Conservation (phyloP, 495 filamentous ascomycete genomes). For the Daldinia loculata region DNA sequence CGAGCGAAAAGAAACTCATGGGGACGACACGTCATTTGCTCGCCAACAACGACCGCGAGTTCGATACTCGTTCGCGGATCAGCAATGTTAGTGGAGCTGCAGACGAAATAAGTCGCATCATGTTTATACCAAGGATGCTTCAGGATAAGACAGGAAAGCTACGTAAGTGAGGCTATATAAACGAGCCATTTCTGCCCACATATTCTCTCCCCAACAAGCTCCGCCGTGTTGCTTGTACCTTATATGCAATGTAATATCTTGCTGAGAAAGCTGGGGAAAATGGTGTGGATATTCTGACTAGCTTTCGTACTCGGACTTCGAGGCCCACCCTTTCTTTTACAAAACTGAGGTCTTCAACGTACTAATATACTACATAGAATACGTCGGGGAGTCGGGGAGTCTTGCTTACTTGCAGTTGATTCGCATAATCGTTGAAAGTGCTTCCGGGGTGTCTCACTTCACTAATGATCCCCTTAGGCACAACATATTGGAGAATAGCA, state of each 20-base stretch:
- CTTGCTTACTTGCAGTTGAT: slow-evolving; percentile 76
- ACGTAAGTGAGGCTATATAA: slow-evolving; percentile 52
- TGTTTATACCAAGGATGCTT: slow-evolving; percentile 66
- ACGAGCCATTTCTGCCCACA: background rate
- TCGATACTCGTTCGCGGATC: slow-evolving; percentile 62
- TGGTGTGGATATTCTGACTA: background rate
- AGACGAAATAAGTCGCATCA: slow-evolving; percentile 67
- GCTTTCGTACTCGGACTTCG: background rate
- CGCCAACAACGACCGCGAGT: slow-evolving; percentile 49
- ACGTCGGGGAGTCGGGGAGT: slow-evolving; percentile 77
- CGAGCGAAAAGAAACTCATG: slow-evolving; percentile 30
- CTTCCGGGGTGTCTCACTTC: slow-evolving; percentile 70
- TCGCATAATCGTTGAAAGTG: slow-evolving; percentile 74
- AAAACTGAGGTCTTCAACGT: background rate
- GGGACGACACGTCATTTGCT: slow-evolving; percentile 44
- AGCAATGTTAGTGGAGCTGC: slow-evolving; percentile 57
- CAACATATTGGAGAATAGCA: slow-evolving; percentile 70
- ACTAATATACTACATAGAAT: slow-evolving; percentile 54
- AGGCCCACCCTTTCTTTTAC: background rate
- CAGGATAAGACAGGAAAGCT: slow-evolving; percentile 65
- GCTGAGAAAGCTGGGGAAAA: background rate
- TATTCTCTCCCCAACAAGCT: background rate
- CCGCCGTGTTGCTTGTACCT: background rate
- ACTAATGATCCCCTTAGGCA: slow-evolving; percentile 74
- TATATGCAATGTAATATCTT: background rate